Percentiles rank a stretch among this genome's conserved stretches.
Conservation (phyloP, 2,329 filamentous ascomycete species). For the Colletotrichum siamense region DNA sequence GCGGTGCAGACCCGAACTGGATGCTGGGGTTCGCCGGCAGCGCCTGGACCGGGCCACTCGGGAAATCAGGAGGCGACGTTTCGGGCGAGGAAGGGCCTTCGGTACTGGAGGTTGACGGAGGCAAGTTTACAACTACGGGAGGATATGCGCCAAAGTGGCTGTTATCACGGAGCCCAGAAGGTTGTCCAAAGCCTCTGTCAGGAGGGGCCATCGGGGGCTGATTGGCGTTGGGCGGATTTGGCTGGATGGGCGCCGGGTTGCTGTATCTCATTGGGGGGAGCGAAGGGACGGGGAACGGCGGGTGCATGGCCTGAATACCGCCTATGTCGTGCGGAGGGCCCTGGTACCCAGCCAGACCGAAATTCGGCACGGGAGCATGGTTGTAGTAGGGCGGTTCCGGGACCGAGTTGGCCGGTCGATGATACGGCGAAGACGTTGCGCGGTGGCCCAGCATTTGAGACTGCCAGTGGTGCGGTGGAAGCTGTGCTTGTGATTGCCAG, state of each 20-base stretch:
- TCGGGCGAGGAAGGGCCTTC: neutral
- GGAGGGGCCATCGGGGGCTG: neutral
- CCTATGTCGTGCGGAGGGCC: neutral
- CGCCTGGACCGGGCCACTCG: neutral
- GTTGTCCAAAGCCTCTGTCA: neutral
- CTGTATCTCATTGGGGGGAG: constrained; percentile 3
- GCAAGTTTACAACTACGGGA: neutral
- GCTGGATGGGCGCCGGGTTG: neutral
- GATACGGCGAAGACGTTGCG: neutral
- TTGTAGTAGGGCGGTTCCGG: constrained; percentile 1
- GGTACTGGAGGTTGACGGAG: neutral
- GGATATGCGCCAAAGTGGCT: neutral
- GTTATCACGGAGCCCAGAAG: neutral
- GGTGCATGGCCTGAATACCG: neutral
- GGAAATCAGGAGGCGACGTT: neutral
- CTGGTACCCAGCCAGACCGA: neutral
- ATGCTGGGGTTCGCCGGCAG: neutral
- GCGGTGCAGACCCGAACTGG: constrained; percentile 21
- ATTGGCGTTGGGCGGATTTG: neutral
- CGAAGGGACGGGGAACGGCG: neutral
- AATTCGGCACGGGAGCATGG: neutral
- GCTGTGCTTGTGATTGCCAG: constrained; percentile 24
- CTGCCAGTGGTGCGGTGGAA: constrained; percentile 8
- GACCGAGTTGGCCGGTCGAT: neutral
- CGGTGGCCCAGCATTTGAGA: neutral